Evolutionary conservation across 495 filamentous ascomycete genomes (phyloP).

Genomic region (Chaetomium fimeti): DNA sequence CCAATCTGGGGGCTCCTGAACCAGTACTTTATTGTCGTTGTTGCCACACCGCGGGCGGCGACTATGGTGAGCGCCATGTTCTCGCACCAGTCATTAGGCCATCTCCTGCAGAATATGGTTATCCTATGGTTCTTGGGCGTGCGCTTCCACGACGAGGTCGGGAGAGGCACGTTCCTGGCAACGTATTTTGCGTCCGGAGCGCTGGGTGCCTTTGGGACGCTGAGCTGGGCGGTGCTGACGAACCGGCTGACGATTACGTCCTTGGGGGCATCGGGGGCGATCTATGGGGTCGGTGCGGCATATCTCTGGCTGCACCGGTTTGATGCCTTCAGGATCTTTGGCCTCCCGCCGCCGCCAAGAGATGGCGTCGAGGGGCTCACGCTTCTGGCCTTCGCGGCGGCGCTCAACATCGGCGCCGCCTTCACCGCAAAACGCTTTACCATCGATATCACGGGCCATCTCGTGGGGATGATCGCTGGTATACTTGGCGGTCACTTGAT

Average conservation of each 20-base stretch:
- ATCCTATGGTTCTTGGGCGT: slow-evolving; percentile 53
- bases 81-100: slow-evolving; percentile 66
- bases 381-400: slow-evolving; percentile 49
- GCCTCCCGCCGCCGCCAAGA: slow-evolving; percentile 51
- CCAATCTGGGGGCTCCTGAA: slow-evolving; percentile 73
- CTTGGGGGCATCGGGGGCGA: slow-evolving; percentile 73
- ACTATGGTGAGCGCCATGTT: slow-evolving; percentile 70
- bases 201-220: slow-evolving; percentile 61
- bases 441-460: slow-evolving; percentile 70
- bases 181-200: slow-evolving; percentile 70
- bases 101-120: slow-evolving; percentile 71
- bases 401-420: slow-evolving; percentile 48
- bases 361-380: slow-evolving; percentile 51
- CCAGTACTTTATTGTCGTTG: slow-evolving; percentile 69
- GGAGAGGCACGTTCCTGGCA: slow-evolving; percentile 78
- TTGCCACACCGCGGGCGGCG: slow-evolving; percentile 64
- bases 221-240: slow-evolving; percentile 58
- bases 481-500: slow-evolving; percentile 38
- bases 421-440: slow-evolving; percentile 32
- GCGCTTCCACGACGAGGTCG: slow-evolving; percentile 77
- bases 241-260: slow-evolving; percentile 37
- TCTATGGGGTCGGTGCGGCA: slow-evolving; percentile 65
- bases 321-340: slow-evolving; percentile 51
- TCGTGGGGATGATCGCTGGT: slow-evolving; percentile 63
- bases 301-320: slow-evolving; percentile 65